phyloP scores from a whole-genome alignment of 169 alveolate genomes.

The Cryptosporidium baileyi region DNA sequence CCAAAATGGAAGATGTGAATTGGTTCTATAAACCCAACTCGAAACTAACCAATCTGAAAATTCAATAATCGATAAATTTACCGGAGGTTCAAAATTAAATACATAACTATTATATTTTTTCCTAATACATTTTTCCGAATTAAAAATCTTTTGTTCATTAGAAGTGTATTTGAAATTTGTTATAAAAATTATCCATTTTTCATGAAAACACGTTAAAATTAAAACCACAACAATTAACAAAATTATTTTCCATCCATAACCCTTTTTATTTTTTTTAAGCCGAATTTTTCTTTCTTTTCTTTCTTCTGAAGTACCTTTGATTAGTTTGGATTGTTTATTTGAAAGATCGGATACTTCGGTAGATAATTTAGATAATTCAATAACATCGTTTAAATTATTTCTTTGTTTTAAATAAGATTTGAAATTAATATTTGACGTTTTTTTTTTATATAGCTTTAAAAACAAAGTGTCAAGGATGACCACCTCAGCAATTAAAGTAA shows the following conservation, averaged over 20 bases:
- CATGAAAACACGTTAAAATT: conserved; percentile 2
- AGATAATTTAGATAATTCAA: conserved; percentile 16
- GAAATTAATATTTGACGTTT: too few relatives aligned
- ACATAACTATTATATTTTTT: neutral
- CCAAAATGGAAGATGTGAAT: neutral
- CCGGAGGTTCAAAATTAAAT: neutral
- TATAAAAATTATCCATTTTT: neutral
- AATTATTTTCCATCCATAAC: conserved; percentile 29
- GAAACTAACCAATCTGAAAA: conserved; percentile 28
- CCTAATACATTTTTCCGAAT: neutral
- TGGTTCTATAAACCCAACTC: conserved; percentile 29
- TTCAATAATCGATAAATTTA: conserved; percentile 1
- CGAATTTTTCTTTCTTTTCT: neutral
- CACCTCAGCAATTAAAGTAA: conserved; percentile 1
- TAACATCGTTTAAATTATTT: neutral
- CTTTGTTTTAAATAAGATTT: too few relatives aligned
- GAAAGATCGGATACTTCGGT: neutral
- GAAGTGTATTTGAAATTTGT: neutral
- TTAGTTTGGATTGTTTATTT: neutral
- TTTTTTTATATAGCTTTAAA: too few relatives aligned
- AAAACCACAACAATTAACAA: neutral
- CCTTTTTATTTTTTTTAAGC: conserved; percentile 10
- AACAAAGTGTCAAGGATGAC: too few relatives aligned
- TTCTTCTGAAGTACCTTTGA: neutral
- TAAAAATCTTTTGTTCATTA: neutral